A percentile compares a stretch with the other conserved stretches of the same genome.
These are phyloP conservation scores for Ogataea hybrid DNA, from an alignment of 1,139 yeast species.

Conservation along the genomic window DNA sequence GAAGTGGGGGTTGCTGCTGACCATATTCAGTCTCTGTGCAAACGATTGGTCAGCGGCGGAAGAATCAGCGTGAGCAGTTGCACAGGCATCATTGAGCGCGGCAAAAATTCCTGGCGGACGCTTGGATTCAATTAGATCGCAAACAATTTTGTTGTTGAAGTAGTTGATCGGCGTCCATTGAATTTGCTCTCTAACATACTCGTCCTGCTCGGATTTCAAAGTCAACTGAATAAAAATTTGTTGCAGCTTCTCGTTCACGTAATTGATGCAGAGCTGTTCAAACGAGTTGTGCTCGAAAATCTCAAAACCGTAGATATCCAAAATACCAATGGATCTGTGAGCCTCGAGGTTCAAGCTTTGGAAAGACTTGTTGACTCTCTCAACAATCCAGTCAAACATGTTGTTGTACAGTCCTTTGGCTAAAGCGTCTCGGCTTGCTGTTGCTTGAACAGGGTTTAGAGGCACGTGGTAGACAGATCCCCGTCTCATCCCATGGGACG, in stretches of 20 bases:
- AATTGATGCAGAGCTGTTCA: conserved; percentile 95
- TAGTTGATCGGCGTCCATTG: conserved; percentile 98
- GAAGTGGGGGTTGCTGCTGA: conserved; percentile 80
- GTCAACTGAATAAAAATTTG: conserved; percentile 96
- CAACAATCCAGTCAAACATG: conserved; percentile 97
- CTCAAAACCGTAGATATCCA: conserved; percentile 98
- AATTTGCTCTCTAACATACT: conserved; percentile 91
- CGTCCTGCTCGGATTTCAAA: conserved; percentile 95
- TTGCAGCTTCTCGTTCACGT: conserved; percentile 95
- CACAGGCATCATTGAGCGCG: conserved; percentile 94
- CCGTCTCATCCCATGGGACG: conserved; percentile 82
- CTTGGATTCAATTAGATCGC: conserved; percentile 91
- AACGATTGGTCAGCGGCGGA: conserved; percentile 96
- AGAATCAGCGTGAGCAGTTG: conserved; percentile 98
- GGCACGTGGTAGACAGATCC: conserved; percentile 97
- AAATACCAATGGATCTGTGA: conserved; percentile 78
- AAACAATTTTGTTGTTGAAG: conserved; percentile 94
- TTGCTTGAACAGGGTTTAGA: conserved; percentile 86
- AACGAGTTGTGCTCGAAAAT: conserved; percentile 95
- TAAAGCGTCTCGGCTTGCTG: conserved; percentile 90
- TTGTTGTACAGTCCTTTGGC: conserved; percentile 95
- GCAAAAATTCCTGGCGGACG: conserved; percentile 98
- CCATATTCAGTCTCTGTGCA: conserved; percentile 86
- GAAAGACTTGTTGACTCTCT: conserved; percentile 78
- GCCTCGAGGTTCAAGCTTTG: conserved; percentile 42